These are phyloP conservation scores for Magnaporthiopsis poae DNA, from an alignment of 2,329 filamentous ascomycete genomes.

Conservation along the genomic window DNA sequence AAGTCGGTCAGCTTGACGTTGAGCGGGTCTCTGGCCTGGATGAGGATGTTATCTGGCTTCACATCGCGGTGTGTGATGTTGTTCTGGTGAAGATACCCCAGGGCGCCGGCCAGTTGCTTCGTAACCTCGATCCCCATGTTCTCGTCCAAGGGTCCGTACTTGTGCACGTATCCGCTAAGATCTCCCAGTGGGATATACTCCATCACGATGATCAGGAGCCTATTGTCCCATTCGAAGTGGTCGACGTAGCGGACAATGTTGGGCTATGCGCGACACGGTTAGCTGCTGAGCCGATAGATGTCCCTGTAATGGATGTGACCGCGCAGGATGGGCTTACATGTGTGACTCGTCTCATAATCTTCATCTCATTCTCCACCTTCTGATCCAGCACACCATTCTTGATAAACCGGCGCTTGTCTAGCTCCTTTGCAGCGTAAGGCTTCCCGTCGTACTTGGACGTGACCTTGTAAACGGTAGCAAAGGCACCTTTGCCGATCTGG, in stretches of 20 bases:
- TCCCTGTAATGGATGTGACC: conserved; percentile 9
- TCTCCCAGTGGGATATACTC: conserved; percentile 80
- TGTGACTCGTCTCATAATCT: conserved; percentile 76
- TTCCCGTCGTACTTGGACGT: conserved; percentile 75
- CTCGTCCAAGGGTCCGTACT: conserved; percentile 56
- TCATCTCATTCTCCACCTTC: conserved; percentile 94
- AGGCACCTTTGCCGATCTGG: conserved; percentile 82
- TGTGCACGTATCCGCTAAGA: conserved; percentile 61
- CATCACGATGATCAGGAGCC: conserved; percentile 95
- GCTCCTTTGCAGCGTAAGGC: conserved; percentile 83
- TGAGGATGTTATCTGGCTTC: conserved; percentile 94
- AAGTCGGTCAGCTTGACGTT: conserved; percentile 91
- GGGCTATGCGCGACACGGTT: conserved; percentile 35
- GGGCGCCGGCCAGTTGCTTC: conserved; percentile 65
- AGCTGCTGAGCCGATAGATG: not conserved
- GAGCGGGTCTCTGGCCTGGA: conserved; percentile 62
- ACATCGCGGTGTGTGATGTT: conserved; percentile 97
- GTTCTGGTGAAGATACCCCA: conserved; percentile 75
- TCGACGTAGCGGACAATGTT: conserved; percentile 91
- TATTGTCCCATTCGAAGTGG: conserved; percentile 68
- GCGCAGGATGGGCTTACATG: conserved; percentile 51
- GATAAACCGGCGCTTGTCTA: conserved; percentile 86
- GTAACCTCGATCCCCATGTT: conserved; percentile 60
- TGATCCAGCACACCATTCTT: conserved; percentile 84
- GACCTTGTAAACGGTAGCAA: conserved; percentile 85